Conservation (phyloP, 768 basidiomycete genomes). For the Leccinum variicolor region DNA sequence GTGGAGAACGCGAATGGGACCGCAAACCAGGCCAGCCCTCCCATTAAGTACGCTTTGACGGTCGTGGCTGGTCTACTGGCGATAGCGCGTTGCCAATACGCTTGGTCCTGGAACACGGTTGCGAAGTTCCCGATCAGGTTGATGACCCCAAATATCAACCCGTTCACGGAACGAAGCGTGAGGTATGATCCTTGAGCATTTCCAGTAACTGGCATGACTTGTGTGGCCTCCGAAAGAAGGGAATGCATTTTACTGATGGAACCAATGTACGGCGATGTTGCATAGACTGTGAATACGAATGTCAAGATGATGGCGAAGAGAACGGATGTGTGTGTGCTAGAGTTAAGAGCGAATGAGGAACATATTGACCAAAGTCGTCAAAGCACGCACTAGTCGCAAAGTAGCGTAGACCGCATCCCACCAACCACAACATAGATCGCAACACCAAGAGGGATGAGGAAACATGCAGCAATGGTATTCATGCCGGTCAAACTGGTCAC, state of each 20-base stretch:
- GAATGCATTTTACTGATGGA: conserved; percentile 75
- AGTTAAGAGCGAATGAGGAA: neutral
- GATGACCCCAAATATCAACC: conserved; percentile 81
- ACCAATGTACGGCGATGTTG: conserved; percentile 76
- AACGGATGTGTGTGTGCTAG: conserved; percentile 81
- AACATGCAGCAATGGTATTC: conserved; percentile 86
- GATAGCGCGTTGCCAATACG: conserved; percentile 92
- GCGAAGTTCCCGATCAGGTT: conserved; percentile 86
- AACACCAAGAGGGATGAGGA: conserved; percentile 86
- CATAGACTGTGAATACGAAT: conserved; percentile 79
- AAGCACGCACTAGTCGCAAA: conserved; percentile 77
- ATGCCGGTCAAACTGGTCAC: conserved; percentile 88
- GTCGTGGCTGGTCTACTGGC: conserved; percentile 80
- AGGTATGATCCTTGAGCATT: conserved; percentile 87
- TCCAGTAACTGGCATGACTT: conserved; percentile 58
- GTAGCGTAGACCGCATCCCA: conserved; percentile 81
- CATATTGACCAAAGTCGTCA: neutral
- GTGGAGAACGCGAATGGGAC: conserved; percentile 88
- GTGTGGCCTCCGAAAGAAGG: conserved; percentile 61
- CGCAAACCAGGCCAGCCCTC: conserved; percentile 89
- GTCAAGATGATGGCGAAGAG: conserved; percentile 83
- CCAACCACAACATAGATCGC: conserved; percentile 86
- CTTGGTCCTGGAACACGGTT: conserved; percentile 63
- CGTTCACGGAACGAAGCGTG: conserved; percentile 74
- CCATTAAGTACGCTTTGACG: conserved; percentile 88